phyloP scores from a whole-genome alignment of 441 rosid genomes.

The Corymbia citriodora region DNA sequence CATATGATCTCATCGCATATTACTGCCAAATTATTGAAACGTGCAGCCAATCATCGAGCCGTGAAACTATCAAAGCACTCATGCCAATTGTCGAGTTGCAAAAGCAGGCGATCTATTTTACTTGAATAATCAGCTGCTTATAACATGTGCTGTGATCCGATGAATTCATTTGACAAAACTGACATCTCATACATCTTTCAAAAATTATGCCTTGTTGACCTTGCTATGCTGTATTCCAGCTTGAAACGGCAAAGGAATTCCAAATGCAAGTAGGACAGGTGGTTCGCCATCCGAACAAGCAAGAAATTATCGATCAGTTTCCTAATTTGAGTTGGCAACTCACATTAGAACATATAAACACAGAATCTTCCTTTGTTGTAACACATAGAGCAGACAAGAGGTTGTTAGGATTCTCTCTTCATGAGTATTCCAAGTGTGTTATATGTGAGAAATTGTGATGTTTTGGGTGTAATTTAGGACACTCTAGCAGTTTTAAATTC shows the following conservation, averaged over 20 bases:
- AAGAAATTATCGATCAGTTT: not conserved
- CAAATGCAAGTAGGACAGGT: not conserved
- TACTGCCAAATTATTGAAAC: not conserved
- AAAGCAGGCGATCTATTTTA: not conserved
- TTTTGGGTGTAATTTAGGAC: not conserved
- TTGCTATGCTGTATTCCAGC: not conserved
- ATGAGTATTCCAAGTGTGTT: not conserved
- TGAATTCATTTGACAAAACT: not conserved
- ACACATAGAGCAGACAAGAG: not conserved
- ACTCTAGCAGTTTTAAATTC: not conserved
- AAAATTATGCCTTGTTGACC: not conserved
- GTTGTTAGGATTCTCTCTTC: not conserved
- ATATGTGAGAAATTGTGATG: not conserved
- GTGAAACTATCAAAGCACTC: not conserved
- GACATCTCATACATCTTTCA: not conserved
- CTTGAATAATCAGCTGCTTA: not conserved
- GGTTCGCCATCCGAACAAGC: not conserved
- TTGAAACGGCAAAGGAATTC: not conserved
- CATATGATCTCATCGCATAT: not conserved
- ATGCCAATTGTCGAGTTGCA: no score
- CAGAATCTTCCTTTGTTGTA: not conserved
- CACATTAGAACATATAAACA: not conserved
- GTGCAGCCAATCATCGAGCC: constrained; percentile 47
- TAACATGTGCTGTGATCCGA: not conserved
- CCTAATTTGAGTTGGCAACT: not conserved